A percentile compares a stretch with the other conserved stretches of the same genome.
Conservation (phyloP, 768 basidiomycete species). For the Boletus subparvulus region DNA sequence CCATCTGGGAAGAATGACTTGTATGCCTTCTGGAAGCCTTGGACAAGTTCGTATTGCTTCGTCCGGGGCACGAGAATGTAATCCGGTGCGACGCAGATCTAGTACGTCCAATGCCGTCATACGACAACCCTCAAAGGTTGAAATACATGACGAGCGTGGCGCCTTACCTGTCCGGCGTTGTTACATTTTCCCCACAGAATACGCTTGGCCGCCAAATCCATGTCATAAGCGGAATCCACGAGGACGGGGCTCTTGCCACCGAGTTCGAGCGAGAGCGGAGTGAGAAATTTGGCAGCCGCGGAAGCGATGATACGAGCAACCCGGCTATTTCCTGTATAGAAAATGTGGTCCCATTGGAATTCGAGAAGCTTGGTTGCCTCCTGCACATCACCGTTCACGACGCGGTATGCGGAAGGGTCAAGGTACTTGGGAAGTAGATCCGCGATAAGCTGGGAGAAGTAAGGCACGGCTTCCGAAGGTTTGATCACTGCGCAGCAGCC, state of each 20-base stretch:
- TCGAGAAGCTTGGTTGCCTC: conserved; percentile 38
- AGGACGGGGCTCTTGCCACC: conserved; percentile 48
- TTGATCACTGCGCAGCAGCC: conserved; percentile 71
- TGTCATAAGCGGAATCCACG: conserved; percentile 41
- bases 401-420: conserved; percentile 47
- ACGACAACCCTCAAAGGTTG: background rate
- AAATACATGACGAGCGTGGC: background rate
- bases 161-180: conserved; percentile 61
- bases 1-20: conserved; percentile 54
- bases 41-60: conserved; percentile 47
- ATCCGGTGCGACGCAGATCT: conserved; percentile 46
- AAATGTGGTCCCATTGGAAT: conserved; percentile 36
- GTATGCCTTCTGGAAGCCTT: conserved; percentile 44
- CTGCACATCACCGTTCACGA: conserved; percentile 49
- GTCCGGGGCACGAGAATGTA: conserved; percentile 43
- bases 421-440: conserved; percentile 57
- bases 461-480: conserved; percentile 56
- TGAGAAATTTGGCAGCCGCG: conserved; percentile 33
- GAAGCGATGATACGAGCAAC: conserved; percentile 26
- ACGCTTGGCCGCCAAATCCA: conserved; percentile 58
- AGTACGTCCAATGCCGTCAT: background rate
- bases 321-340: conserved; percentile 38
- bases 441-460: conserved; percentile 49
- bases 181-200: conserved; percentile 64
- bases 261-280: conserved; percentile 34